A percentile compares a stretch with the other conserved stretches of the same genome.
These are phyloP conservation scores for Yarrowia sp. DNA, from an alignment of 805 yeast genomes.

Conservation along the genomic window DNA sequence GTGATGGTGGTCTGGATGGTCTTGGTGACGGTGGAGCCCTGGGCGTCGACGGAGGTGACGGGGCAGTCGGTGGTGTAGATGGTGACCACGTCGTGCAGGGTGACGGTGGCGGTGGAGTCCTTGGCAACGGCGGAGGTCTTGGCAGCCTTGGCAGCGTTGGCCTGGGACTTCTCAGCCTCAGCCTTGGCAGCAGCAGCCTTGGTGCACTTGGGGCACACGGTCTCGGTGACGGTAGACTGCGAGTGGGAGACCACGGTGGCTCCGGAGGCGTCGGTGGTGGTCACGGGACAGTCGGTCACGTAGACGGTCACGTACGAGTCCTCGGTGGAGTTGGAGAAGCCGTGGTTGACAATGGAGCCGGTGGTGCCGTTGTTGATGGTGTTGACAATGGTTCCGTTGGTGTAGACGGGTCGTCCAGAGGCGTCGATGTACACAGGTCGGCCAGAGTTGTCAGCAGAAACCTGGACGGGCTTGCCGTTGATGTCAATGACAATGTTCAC, in stretches of 20 bases:
- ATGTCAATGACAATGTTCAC: not conserved
- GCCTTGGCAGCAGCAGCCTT: not conserved
- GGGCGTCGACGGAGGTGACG: not conserved
- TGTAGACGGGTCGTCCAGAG: not conserved
- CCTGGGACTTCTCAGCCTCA: not conserved
- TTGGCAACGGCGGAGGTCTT: no score
- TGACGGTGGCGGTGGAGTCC: not conserved
- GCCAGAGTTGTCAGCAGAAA: not conserved
- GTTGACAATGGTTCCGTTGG: conserved; percentile 3
- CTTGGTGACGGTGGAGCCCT: not conserved
- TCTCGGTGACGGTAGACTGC: conserved; percentile 6
- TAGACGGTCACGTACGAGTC: conserved; percentile 8
- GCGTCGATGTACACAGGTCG: not conserved
- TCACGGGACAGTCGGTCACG: conserved; percentile 22
- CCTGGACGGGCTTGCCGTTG: not conserved
- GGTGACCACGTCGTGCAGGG: not conserved
- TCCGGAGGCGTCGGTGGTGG: conserved; percentile 6
- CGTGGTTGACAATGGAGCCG: not conserved
- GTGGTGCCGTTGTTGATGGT: no score
- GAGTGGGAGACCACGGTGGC: not conserved
- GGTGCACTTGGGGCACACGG: conserved; percentile 16
- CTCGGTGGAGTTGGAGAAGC: conserved; percentile 2
- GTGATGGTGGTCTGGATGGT: not conserved
- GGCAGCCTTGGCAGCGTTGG: not conserved
- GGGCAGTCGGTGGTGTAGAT: conserved; percentile 1